A percentile compares a stretch with the other conserved stretches of the same genome.
Conservation (phyloP, 2,329 filamentous ascomycete species). For the Neonectria ditissima region DNA sequence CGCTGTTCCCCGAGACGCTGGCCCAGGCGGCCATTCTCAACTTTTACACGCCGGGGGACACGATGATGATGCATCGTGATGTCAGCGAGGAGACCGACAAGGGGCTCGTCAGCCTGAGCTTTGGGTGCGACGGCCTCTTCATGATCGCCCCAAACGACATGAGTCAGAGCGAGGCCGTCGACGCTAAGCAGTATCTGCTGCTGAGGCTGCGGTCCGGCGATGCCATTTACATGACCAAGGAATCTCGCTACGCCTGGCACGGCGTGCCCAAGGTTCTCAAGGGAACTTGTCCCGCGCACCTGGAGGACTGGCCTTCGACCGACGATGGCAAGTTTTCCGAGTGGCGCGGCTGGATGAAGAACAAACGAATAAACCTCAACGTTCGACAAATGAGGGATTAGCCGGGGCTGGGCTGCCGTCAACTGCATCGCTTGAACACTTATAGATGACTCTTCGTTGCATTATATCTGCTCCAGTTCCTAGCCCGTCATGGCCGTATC, state of each 20-base stretch:
- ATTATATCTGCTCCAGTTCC: background rate
- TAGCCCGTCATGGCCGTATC: background rate
- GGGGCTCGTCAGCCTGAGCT: conserved; percentile 84
- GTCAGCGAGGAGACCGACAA: conserved; percentile 86
- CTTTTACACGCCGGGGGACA: conserved; percentile 90
- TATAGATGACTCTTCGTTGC: background rate
- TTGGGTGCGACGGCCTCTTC: conserved; percentile 92
- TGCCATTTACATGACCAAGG: conserved; percentile 87
- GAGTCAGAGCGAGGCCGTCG: conserved; percentile 38
- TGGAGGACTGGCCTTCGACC: conserved; percentile 78
- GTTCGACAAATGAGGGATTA: conserved; percentile 85
- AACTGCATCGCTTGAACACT: background rate
- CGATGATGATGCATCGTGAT: conserved; percentile 91
- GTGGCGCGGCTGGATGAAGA: conserved; percentile 90
- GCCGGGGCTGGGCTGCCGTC: background rate
- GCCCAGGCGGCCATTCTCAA: conserved; percentile 95
- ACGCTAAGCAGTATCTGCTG: conserved; percentile 64
- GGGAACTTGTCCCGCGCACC: conserved; percentile 80
- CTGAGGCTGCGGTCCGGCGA: conserved; percentile 85
- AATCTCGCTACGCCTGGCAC: conserved; percentile 92
- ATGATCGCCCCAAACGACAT: conserved; percentile 75
- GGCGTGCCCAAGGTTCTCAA: conserved; percentile 89
- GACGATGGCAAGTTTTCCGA: conserved; percentile 65
- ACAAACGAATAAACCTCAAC: conserved; percentile 91
- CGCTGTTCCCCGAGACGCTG: conserved; percentile 79